phyloP scores from a whole-genome alignment of 257 asterid species.

The Przewalskia tangutica region DNA sequence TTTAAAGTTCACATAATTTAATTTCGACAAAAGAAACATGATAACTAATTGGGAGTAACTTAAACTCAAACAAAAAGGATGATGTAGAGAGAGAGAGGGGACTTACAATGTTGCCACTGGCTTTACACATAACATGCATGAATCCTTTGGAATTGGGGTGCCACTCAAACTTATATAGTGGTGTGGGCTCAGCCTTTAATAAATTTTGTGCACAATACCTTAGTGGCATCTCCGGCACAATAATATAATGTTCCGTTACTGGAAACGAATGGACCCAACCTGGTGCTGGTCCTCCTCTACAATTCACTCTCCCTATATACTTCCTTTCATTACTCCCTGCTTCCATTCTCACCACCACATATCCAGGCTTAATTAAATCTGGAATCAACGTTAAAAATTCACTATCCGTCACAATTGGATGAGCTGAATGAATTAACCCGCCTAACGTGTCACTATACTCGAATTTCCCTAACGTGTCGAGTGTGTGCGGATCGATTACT shows the following conservation, averaged over 20 bases:
- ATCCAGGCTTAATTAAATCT: constrained; percentile 72
- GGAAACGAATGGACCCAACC: constrained; percentile 99
- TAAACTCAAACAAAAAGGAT: not conserved
- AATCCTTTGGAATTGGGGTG: constrained; percentile 72
- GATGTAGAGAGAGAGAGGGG: not conserved
- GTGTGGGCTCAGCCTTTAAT: constrained; percentile 90
- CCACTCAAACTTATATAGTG: constrained; percentile 86
- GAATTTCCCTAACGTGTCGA: constrained; percentile 63
- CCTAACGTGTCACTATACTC: constrained; percentile 60
- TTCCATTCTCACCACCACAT: constrained; percentile 66
- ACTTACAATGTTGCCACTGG: constrained; percentile 73
- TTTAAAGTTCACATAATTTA: no score
- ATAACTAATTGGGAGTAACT: no score
- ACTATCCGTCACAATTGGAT: constrained; percentile 70
- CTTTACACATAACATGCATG: constrained; percentile 80
- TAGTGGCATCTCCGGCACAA: constrained; percentile 96
- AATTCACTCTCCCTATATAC: constrained; percentile 59
- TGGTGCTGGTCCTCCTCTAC: constrained; percentile 74
- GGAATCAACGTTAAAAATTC: constrained; percentile 72
- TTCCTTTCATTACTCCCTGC: constrained; percentile 75
- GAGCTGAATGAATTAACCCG: constrained; percentile 83
- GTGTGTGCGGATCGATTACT: constrained; percentile 46
- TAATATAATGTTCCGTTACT: constrained; percentile 69
- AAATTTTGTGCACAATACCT: constrained; percentile 80
- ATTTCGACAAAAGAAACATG: no score